phyloP scores from a whole-genome alignment of 768 basidiomycete species.

The Xerocomellus amylosporus region DNA sequence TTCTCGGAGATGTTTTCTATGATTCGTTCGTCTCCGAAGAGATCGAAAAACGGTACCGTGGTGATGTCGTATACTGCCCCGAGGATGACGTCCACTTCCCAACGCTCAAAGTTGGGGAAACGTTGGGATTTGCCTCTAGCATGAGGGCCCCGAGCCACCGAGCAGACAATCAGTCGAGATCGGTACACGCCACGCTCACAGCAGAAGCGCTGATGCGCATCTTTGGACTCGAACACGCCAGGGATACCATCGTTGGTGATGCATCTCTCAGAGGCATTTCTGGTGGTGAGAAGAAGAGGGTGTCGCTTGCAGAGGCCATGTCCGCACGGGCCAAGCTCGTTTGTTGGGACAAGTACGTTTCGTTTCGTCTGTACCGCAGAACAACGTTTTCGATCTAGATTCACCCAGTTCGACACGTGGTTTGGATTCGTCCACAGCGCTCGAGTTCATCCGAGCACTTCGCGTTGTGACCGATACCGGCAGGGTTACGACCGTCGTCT shows the following conservation, averaged over 20 bases:
- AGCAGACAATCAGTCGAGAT: constrained; percentile 16
- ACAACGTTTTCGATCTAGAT: neutral
- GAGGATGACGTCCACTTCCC: constrained; percentile 17
- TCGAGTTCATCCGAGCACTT: constrained; percentile 68
- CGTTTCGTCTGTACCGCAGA: neutral
- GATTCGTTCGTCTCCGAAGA: constrained; percentile 44
- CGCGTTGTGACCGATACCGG: constrained; percentile 60
- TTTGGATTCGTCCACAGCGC: constrained; percentile 65
- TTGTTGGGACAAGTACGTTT: constrained; percentile 73
- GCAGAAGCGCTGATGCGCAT: constrained; percentile 58
- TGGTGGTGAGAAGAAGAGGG: constrained; percentile 79
- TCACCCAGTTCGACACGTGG: constrained; percentile 58
- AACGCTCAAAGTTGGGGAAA: constrained; percentile 45
- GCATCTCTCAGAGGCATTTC: constrained; percentile 71
- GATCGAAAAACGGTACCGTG: constrained; percentile 46
- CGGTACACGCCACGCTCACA: constrained; percentile 23
- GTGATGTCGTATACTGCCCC: constrained; percentile 45
- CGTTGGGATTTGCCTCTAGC: constrained; percentile 51
- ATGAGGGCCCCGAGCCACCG: constrained; percentile 43
- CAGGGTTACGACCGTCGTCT: constrained; percentile 63
- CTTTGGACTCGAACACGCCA: constrained; percentile 73
- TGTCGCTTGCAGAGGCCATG: constrained; percentile 73
- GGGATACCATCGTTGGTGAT: constrained; percentile 74
- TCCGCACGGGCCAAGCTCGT: constrained; percentile 59
- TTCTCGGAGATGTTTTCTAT: constrained; percentile 43